Evolutionary conservation across 305 asterid species (phyloP).

Genomic region (Fraxinus paxiana): DNA sequence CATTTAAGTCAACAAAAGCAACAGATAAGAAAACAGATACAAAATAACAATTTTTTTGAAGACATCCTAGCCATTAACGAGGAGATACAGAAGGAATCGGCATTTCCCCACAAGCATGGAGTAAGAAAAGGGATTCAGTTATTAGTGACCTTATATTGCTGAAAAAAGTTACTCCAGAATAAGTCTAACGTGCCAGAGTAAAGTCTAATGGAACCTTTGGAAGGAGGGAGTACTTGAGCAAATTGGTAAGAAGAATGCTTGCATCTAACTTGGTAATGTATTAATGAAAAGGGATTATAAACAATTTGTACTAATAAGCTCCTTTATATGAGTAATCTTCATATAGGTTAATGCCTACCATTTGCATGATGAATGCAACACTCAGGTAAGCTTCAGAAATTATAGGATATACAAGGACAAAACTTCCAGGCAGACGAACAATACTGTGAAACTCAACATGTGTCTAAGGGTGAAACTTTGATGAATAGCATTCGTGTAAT

Average conservation of each 20-base stretch:
- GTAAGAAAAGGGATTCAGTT: neutral
- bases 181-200: neutral
- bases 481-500: constrained; percentile 8
- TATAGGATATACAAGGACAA: neutral
- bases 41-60: neutral
- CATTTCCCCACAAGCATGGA: neutral
- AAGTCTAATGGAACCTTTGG: neutral
- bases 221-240: neutral
- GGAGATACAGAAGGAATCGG: neutral
- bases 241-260: neutral
- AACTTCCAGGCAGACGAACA: neutral
- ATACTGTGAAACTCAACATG: neutral
- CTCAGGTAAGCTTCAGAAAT: neutral
- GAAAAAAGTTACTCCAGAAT: neutral
- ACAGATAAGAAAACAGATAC: neutral
- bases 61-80: neutral
- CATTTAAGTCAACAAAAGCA: neutral
- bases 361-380: neutral
- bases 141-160: neutral
- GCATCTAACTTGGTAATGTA: neutral
- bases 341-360: neutral
- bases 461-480: neutral
- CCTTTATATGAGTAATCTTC: neutral
- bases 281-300: neutral
- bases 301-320: neutral